phyloP scores from a whole-genome alignment of 1,284 basidiomycete species.

The Malassezia slooffiae region DNA sequence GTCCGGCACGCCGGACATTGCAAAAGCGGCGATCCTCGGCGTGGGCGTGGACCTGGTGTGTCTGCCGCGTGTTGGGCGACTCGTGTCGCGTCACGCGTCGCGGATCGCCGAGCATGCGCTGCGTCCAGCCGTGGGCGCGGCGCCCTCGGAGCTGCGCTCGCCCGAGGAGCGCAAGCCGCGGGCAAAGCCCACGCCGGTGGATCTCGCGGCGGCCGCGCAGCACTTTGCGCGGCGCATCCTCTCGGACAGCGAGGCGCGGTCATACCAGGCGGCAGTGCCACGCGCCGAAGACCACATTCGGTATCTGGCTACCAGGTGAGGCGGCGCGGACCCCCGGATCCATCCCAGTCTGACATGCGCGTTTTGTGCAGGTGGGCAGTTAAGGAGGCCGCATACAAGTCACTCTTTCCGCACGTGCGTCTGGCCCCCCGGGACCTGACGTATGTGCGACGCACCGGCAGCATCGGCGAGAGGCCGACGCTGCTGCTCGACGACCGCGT shows the following conservation, averaged over 20 bases:
- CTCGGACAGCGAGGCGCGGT: constrained; percentile 5
- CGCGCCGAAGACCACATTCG: constrained; percentile 5
- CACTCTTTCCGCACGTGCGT: constrained; percentile 56
- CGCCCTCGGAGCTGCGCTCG: neutral
- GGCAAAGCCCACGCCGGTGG: neutral
- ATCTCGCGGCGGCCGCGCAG: constrained; percentile 6
- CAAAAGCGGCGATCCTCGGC: constrained; percentile 24
- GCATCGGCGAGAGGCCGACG: constrained; percentile 9
- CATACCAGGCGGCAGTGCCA: neutral
- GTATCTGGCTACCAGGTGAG: constrained; percentile 14
- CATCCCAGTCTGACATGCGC: constrained; percentile 9
- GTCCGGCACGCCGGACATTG: neutral
- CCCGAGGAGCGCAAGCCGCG: neutral
- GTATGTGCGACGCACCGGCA: constrained; percentile 19
- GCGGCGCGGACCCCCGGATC: neutral
- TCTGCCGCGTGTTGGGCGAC: constrained; percentile 22
- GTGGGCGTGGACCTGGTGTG: constrained; percentile 36
- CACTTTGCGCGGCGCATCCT: constrained; percentile 24
- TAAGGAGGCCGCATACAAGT: constrained; percentile 85
- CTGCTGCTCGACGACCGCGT: constrained; percentile 19
- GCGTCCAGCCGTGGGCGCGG: neutral
- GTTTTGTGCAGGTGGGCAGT: constrained; percentile 47
- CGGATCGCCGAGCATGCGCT: neutral
- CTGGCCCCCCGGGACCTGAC: neutral
- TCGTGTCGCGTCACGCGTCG: constrained; percentile 15